Evolutionary conservation across 176 grass and related monocot genomes (phyloP).

Genomic region (Raddia distichophylla): DNA sequence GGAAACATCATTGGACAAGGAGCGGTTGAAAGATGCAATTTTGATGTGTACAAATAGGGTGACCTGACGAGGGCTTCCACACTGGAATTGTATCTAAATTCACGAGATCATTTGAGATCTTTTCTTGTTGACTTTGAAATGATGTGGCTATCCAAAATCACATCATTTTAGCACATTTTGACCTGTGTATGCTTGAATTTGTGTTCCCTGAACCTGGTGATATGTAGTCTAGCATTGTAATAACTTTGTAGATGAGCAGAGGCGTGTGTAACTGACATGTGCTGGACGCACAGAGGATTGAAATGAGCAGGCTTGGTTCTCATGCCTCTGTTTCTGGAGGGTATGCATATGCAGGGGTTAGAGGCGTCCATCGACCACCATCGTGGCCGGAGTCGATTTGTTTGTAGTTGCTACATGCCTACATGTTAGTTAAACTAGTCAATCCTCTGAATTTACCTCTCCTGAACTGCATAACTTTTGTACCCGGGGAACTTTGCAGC

Average conservation of each 20-base stretch:
- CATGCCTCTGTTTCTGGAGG: background rate
- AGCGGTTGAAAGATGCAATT: conserved; percentile 63
- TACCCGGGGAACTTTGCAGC: too few relatives aligned
- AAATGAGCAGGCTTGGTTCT: background rate
- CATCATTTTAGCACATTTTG: background rate
- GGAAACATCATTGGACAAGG: conserved; percentile 73
- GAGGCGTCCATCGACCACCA: background rate
- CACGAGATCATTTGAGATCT: background rate
- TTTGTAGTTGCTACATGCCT: too few relatives aligned
- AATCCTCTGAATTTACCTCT: too few relatives aligned
- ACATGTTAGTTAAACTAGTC: too few relatives aligned
- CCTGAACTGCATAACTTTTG: too few relatives aligned
- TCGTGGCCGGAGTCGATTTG: too few relatives aligned
- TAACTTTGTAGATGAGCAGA: background rate
- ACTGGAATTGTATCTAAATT: background rate
- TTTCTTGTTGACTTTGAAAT: background rate
- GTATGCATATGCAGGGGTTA: background rate
- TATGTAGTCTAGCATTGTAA: background rate
- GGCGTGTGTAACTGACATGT: background rate
- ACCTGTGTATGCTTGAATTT: background rate
- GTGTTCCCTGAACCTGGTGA: background rate
- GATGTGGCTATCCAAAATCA: background rate
- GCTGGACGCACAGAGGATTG: background rate
- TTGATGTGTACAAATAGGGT: conserved; percentile 73
- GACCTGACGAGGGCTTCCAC: conserved; percentile 16